Percentiles rank a stretch among this genome's conserved stretches.
Conservation (phyloP, 768 basidiomycete genomes). For the Trametes punicea region DNA sequence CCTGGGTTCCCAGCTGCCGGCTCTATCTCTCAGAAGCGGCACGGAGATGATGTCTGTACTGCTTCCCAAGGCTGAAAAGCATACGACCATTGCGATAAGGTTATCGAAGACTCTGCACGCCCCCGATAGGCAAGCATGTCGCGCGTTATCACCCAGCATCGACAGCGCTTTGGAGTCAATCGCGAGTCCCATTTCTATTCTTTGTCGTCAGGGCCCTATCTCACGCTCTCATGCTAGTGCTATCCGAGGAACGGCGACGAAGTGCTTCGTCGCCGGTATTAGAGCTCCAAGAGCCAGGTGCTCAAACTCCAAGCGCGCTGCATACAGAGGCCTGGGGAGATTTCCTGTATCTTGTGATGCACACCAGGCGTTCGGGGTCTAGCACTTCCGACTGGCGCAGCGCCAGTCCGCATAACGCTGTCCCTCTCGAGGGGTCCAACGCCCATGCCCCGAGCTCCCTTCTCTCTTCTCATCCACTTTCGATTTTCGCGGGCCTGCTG, state of each 20-base stretch:
- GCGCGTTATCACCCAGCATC: slow-evolving; percentile 6
- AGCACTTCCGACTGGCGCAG: background rate
- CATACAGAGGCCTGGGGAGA: slow-evolving; percentile 6
- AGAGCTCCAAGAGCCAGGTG: background rate
- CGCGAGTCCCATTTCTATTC: background rate
- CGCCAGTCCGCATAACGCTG: slow-evolving; percentile 6
- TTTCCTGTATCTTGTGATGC: background rate
- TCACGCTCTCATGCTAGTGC: background rate
- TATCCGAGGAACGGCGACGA: background rate
- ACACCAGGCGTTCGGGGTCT: background rate
- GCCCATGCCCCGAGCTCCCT: background rate
- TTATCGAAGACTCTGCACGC: background rate
- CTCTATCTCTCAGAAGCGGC: no score
- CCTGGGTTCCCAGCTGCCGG: no score
- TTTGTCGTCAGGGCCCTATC: background rate
- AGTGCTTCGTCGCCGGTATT: background rate
- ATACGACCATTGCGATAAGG: background rate
- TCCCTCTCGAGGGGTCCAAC: background rate
- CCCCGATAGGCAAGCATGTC: slow-evolving; percentile 7
- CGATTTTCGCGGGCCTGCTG: background rate
- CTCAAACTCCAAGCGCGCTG: background rate
- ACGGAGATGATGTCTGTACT: no score
- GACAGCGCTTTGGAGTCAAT: background rate
- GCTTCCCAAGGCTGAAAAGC: background rate
- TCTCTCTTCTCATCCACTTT: slow-evolving; percentile 9